These are phyloP conservation scores for Trichoderma sp. DNA, from an alignment of 2,329 filamentous ascomycete genomes.

Conservation along the genomic window DNA sequence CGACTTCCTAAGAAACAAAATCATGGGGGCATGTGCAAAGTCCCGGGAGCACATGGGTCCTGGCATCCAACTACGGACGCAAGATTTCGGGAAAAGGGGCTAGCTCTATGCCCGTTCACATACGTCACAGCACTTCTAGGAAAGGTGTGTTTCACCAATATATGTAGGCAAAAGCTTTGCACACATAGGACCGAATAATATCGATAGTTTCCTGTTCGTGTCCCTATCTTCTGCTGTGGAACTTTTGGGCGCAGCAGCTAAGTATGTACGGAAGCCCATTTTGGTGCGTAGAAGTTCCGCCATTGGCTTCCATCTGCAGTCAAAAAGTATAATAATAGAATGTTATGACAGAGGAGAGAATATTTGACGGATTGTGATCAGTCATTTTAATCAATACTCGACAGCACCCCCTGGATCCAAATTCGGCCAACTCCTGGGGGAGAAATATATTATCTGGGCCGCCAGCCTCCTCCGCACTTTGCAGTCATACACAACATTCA, in stretches of 20 bases:
- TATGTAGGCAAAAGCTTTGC: not conserved
- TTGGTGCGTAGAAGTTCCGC: not conserved
- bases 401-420: not conserved
- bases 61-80: constrained; percentile 2
- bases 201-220: constrained; percentile 19
- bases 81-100: not conserved
- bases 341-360: not conserved
- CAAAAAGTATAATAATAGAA: constrained; percentile 18
- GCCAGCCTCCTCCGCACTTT: constrained; percentile 1
- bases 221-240: constrained; percentile 20
- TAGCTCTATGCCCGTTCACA: constrained; percentile 1
- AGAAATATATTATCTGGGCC: not conserved
- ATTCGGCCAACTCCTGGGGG: not conserved
- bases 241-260: constrained; percentile 14
- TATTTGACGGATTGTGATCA: not conserved
- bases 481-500: constrained; percentile 15
- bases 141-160: constrained; percentile 22
- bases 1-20: not conserved
- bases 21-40: not conserved
- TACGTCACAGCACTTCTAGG: constrained; percentile 28
- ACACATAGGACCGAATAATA: constrained; percentile 28
- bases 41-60: not conserved
- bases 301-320: not conserved
- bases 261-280: constrained; percentile 6
- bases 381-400: not conserved